These are phyloP conservation scores for Taphrina populina DNA, from an alignment of 1,139 yeast genomes.

Conservation along the genomic window DNA sequence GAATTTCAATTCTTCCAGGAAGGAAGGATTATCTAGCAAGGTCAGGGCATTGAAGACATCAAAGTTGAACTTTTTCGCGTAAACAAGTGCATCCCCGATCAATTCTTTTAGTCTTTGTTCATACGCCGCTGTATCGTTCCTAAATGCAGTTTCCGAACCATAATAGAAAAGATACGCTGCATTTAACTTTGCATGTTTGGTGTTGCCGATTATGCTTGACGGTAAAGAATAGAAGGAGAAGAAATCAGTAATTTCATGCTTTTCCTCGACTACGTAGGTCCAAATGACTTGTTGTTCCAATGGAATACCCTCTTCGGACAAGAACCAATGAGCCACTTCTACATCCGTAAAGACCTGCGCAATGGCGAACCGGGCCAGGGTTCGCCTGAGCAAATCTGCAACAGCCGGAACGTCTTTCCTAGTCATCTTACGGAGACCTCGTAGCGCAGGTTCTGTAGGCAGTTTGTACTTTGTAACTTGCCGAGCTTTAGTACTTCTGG, in stretches of 20 bases:
- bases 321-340: conserved; percentile 81
- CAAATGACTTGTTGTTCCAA: conserved; percentile 57
- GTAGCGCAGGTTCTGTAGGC: conserved; percentile 56
- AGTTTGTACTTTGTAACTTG: conserved; percentile 80
- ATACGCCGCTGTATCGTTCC: conserved; percentile 47
- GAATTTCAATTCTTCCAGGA: conserved; percentile 78
- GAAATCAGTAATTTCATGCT: conserved; percentile 76
- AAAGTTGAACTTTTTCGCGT: conserved; percentile 64
- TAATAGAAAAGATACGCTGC: conserved; percentile 90
- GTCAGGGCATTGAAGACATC: conserved; percentile 95
- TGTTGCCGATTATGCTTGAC: conserved; percentile 73
- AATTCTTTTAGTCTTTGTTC: conserved; percentile 60
- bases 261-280: conserved; percentile 72
- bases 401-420: conserved; percentile 65
- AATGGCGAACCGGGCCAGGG: conserved; percentile 68
- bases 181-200: conserved; percentile 65
- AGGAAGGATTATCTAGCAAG: conserved; percentile 80
- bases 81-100: conserved; percentile 71
- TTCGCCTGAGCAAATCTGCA: conserved; percentile 57
- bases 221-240: conserved; percentile 87
- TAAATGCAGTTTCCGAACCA: conserved; percentile 62
- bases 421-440: conserved; percentile 66
- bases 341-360: conserved; percentile 66
- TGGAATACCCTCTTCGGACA: conserved; percentile 48
- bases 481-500: conserved; percentile 69